Evolutionary conservation across 495 filamentous ascomycete genomes (phyloP), one percentile per base, ranked within the genome.

Genomic region (Staphylotrichum longicolle): DNA sequence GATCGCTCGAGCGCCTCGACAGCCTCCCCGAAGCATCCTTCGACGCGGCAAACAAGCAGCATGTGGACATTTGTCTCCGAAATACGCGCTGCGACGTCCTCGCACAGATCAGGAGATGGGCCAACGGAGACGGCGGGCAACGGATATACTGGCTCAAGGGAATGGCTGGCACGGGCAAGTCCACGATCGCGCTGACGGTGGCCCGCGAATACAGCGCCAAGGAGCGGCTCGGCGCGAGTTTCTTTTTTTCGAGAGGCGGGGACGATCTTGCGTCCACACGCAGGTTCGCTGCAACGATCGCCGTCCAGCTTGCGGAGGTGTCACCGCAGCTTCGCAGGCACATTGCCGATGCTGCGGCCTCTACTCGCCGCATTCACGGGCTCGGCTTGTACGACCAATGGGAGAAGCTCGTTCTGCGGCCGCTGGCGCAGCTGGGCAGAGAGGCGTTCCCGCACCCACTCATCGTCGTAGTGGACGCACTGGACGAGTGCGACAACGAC

Each of bases 11-110:
- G 47, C 47, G 47, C 47, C 47, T 49, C 47, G 47, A 49, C 47
- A 49, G 47, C 47, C 47, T 49, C 11, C 47, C 44, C n/a, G 32
- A 52, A 52, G 49, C 49, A 39, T 35, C 34, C 35, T 33, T 57
- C 49, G 11, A 52, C 49, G 32, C 49, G 11, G 4, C 14, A 3
- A 52, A 52, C 34, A 52, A 52, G 49, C 49, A 52, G 49, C 49
- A 52, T 52, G 49, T 37, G 34, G 33, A 11, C 5, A 52, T 33
- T 3, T 52, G 49, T 11, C 49, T 52, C 49, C 32, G 32, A 1
- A 52, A 52, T 11, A 37, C 49, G 12, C 32, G 49, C 32, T 10
- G 33, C 12, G 34, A 52, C 9, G 11, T 52, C 49, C 49, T 52
- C 11, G 12, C 32, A 5, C 33, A 49, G 27, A 52, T 52, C 49